phyloP scores from a whole-genome alignment of 169 alveolate genomes.

The Plasmodium blacklocki region DNA sequence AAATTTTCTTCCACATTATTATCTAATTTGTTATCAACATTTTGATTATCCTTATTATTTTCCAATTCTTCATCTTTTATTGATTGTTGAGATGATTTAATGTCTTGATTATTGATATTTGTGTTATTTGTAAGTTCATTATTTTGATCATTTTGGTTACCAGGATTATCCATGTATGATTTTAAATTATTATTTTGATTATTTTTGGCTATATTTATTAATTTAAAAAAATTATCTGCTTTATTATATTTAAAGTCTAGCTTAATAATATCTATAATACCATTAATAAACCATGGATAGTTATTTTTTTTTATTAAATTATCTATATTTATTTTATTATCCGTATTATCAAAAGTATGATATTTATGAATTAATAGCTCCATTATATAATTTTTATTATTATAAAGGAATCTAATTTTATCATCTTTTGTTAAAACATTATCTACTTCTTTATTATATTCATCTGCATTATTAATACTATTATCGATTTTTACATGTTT shows the following conservation, averaged over 20 bases:
- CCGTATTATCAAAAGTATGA: conserved; percentile 9
- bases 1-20: conserved; percentile 21
- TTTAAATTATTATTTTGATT: not conserved
- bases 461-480: conserved; percentile 23
- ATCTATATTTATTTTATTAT: conserved; percentile 20
- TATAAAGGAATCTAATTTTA: conserved; percentile 82
- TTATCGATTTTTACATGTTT: conserved; percentile 76
- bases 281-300: conserved; percentile 75
- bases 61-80: not conserved
- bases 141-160: not conserved
- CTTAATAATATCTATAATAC: conserved; percentile 49
- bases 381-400: conserved; percentile 82
- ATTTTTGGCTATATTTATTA: conserved; percentile 9
- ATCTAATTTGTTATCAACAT: conserved; percentile 2
- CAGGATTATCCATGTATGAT: not conserved
- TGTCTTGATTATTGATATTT: not conserved
- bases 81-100: not conserved
- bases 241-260: conserved; percentile 42
- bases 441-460: conserved; percentile 57
- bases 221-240: conserved; percentile 25
- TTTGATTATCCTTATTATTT: not conserved
- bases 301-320: conserved; percentile 22
- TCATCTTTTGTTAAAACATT: conserved; percentile 82
- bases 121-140: not conserved
- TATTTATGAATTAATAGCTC: conserved; percentile 71